Percentiles rank a stretch among this genome's conserved stretches.
These are phyloP conservation scores for Gymnopilus junonius DNA, from an alignment of 768 basidiomycete genomes.

Conservation along the genomic window DNA sequence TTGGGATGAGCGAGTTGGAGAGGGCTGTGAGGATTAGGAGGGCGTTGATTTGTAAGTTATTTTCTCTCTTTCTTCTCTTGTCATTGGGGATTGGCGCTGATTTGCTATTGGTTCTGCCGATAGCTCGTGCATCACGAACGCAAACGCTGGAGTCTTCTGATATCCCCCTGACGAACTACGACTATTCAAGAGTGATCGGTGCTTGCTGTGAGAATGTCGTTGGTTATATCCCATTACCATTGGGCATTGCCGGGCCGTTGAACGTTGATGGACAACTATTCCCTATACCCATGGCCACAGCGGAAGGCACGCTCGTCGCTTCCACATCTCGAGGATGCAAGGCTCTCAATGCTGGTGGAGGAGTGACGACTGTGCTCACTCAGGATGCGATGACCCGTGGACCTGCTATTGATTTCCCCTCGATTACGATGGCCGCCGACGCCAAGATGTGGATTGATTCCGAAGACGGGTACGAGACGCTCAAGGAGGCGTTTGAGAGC, in stretches of 20 bases:
- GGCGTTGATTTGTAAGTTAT: constrained; percentile 83
- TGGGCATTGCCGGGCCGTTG: constrained; percentile 96
- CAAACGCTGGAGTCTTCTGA: constrained; percentile 84
- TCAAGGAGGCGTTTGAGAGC: constrained; percentile 90
- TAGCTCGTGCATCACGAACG: constrained; percentile 85
- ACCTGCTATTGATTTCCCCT: constrained; percentile 96
- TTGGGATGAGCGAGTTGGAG: constrained; percentile 72
- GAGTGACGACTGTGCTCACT: constrained; percentile 91
- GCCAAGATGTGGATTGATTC: constrained; percentile 89
- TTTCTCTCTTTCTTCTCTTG: background rate
- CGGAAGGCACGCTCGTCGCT: constrained; percentile 98
- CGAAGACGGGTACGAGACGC: constrained; percentile 72
- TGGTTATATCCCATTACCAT: constrained; percentile 94
- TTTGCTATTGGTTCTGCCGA: background rate
- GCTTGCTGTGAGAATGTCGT: constrained; percentile 99
- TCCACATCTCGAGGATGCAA: constrained; percentile 98
- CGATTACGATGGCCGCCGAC: constrained; percentile 74
- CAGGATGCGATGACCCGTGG: constrained; percentile 98
- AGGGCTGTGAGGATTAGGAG: constrained; percentile 87
- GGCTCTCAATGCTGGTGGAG: constrained; percentile 94
- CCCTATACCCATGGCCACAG: constrained; percentile 98
- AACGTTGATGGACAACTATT: constrained; percentile 83
- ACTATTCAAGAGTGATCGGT: constrained; percentile 92
- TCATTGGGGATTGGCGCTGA: background rate
- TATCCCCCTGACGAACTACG: constrained; percentile 84